Conservation (phyloP, 306 rosid genomes). For the Castanospermum australe region DNA sequence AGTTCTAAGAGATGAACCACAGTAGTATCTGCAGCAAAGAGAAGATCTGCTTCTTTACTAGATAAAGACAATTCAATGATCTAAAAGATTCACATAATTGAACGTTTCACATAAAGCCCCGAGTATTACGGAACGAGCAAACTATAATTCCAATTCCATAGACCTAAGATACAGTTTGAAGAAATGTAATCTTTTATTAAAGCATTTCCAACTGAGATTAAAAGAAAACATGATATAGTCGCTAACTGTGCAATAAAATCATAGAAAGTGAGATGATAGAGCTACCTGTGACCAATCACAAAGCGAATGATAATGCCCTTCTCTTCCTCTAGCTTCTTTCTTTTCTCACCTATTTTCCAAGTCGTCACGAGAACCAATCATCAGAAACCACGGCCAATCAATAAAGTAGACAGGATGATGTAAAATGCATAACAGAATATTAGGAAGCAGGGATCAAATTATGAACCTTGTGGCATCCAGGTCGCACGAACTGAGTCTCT, state of each 20-base stretch:
- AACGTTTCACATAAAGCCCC: no score
- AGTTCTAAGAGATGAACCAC: background rate
- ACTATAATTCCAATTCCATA: no score
- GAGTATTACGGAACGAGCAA: no score
- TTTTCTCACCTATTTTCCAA: slow-evolving; percentile 70
- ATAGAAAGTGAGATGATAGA: background rate
- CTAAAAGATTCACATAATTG: no score
- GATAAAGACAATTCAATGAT: background rate
- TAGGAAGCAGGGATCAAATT: background rate
- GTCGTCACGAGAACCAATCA: slow-evolving; percentile 26
- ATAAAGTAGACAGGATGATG: background rate
- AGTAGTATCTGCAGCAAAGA: background rate
- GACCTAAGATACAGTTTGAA: background rate
- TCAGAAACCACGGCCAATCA: slow-evolving; percentile 28
- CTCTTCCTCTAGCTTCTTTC: slow-evolving; percentile 94
- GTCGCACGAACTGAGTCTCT: slow-evolving; percentile 95
- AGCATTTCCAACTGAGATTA: background rate
- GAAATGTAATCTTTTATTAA: background rate
- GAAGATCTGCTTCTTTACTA: background rate
- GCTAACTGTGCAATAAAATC: background rate
- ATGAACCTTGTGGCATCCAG: slow-evolving; percentile 94
- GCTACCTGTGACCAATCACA: slow-evolving; percentile 93
- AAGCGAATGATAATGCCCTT: slow-evolving; percentile 92
- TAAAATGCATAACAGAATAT: background rate
- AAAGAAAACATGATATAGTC: background rate